phyloP scores from a whole-genome alignment of 768 basidiomycete genomes.

The Cystobasidium ongulense region DNA sequence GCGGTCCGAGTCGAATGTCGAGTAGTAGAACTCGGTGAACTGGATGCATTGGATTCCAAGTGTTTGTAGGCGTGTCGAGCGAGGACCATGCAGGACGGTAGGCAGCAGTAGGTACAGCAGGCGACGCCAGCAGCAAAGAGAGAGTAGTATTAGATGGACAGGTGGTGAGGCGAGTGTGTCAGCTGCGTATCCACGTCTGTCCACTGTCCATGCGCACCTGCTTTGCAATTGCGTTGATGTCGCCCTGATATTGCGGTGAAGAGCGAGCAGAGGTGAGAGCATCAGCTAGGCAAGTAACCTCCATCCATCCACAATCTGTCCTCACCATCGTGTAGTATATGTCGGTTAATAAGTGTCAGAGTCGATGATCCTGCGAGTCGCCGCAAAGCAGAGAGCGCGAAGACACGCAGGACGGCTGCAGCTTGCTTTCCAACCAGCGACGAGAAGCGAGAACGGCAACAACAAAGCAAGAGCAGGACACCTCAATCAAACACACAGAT shows the following conservation, averaged over 20 bases:
- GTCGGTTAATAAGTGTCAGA: too few relatives aligned
- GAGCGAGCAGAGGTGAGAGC: too few relatives aligned
- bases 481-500: not conserved
- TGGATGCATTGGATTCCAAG: not conserved
- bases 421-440: not conserved
- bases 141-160: too few relatives aligned
- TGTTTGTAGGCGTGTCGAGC: not conserved
- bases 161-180: not conserved
- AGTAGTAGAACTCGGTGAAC: constrained; percentile 76
- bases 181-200: not conserved
- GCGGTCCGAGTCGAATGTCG: constrained; percentile 63
- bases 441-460: not conserved
- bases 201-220: constrained; percentile 49
- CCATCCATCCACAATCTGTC: too few relatives aligned
- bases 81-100: not conserved
- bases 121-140: not conserved
- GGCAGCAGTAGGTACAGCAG: not conserved
- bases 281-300: too few relatives aligned
- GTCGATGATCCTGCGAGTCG: not conserved
- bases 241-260: constrained; percentile 49
- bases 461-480: not conserved
- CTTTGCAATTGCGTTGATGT: constrained; percentile 64
- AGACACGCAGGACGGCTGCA: not conserved
- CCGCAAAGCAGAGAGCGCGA: not conserved
- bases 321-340: too few relatives aligned